Evolutionary conservation across 441 rosid genomes (phyloP).

Genomic region (Kokia cookei): DNA sequence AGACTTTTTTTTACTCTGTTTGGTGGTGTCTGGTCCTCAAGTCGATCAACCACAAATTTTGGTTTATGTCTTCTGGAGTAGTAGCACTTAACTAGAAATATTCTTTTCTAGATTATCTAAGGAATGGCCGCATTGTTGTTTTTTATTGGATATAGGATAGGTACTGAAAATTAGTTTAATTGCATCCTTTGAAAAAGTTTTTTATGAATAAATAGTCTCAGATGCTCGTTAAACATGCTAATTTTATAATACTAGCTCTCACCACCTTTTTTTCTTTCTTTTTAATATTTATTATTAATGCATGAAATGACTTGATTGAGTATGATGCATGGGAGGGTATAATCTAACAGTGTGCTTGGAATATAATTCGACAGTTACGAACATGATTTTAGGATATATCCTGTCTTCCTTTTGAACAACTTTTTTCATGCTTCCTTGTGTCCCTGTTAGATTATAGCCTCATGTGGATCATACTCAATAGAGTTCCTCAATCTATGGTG

Average conservation of each 20-base stretch:
- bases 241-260: neutral
- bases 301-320: neutral
- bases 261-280: neutral
- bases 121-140: neutral
- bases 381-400: neutral
- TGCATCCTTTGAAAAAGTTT: neutral
- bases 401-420: neutral
- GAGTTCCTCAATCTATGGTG: neutral
- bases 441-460: neutral
- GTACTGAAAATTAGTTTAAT: neutral
- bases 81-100: neutral
- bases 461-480: no score
- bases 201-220: neutral
- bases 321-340: neutral
- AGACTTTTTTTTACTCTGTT: neutral
- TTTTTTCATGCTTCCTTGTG: neutral
- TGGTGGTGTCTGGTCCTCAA: neutral
- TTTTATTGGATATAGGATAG: neutral
- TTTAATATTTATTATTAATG: no score
- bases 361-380: neutral
- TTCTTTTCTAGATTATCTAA: neutral
- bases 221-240: neutral
- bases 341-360: neutral
- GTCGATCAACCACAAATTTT: neutral
- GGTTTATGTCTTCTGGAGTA: neutral